Evolutionary conservation across 2,329 filamentous ascomycete species (phyloP).

Genomic region (Simplicillium sp.): DNA sequence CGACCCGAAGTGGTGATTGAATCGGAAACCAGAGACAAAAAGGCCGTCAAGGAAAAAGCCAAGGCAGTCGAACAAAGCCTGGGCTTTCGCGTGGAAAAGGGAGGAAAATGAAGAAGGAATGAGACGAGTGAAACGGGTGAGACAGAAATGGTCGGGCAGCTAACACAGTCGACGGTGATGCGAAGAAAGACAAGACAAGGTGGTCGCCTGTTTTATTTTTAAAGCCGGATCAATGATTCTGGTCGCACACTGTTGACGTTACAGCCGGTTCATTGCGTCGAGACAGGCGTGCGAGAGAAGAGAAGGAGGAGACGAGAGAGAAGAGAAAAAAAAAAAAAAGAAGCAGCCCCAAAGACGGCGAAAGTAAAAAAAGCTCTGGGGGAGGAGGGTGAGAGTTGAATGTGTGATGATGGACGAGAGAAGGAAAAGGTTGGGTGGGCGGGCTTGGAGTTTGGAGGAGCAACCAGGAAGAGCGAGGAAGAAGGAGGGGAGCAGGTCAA

Average conservation of each 20-base stretch:
- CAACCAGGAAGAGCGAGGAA: neutral
- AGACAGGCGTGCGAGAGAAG: too few species aligned
- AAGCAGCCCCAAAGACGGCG: neutral
- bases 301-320: neutral
- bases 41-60: conserved; percentile 5
- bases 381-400: neutral
- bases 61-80: neutral
- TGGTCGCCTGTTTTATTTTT: too few species aligned
- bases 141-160: conserved; percentile 10
- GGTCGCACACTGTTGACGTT: too few species aligned
- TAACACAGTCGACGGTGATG: conserved; percentile 1
- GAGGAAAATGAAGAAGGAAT: conserved; percentile 13
- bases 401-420: neutral
- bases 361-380: neutral
- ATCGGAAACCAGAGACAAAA: conserved; percentile 1
- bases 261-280: too few species aligned
- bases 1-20: neutral
- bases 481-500: neutral
- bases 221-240: too few species aligned
- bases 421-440: neutral
- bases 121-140: conserved; percentile 11
- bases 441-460: neutral
- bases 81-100: conserved; percentile 7
- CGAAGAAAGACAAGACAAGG: neutral
- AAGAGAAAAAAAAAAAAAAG: neutral